These are phyloP conservation scores for Globisporangium cederbergense DNA, from an alignment of 352 stramenopile genomes.

Conservation along the genomic window DNA sequence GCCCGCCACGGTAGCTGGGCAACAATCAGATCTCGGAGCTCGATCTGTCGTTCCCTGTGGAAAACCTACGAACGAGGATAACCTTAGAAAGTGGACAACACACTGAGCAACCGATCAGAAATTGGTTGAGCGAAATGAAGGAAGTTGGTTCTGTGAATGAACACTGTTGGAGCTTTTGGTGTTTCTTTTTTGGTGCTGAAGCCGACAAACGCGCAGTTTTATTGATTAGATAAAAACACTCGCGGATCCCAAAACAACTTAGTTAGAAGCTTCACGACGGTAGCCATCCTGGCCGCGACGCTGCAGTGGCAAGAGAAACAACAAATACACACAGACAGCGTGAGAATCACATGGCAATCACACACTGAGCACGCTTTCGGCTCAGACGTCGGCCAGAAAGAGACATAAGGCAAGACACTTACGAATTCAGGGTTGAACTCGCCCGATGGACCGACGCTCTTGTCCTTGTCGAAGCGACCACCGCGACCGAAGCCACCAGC, in stretches of 20 bases:
- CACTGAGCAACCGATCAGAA: not conserved
- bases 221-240: conserved; percentile 64
- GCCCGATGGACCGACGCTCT: conserved; percentile 82
- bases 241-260: conserved; percentile 33
- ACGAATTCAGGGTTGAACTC: conserved; percentile 90
- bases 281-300: conserved; percentile 84
- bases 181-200: conserved; percentile 18
- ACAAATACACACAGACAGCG: not conserved
- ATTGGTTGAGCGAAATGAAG: not conserved
- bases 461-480: conserved; percentile 88
- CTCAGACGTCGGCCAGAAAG: not conserved
- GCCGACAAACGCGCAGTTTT: conserved; percentile 76
- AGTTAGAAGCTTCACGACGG: conserved; percentile 84
- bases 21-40: conserved; percentile 2
- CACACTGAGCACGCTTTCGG: not conserved
- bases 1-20: not conserved
- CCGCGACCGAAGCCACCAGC: conserved; percentile 70
- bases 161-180: not conserved
- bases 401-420: conserved; percentile 25
- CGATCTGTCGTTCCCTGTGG: conserved; percentile 3
- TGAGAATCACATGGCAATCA: conserved; percentile 10
- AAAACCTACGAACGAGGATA: not conserved
- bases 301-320: conserved; percentile 18
- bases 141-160: not conserved
- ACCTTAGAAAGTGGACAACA: too few relatives aligned